Conservation (phyloP, 208 protist species). For the Leishmania braziliensis region DNA sequence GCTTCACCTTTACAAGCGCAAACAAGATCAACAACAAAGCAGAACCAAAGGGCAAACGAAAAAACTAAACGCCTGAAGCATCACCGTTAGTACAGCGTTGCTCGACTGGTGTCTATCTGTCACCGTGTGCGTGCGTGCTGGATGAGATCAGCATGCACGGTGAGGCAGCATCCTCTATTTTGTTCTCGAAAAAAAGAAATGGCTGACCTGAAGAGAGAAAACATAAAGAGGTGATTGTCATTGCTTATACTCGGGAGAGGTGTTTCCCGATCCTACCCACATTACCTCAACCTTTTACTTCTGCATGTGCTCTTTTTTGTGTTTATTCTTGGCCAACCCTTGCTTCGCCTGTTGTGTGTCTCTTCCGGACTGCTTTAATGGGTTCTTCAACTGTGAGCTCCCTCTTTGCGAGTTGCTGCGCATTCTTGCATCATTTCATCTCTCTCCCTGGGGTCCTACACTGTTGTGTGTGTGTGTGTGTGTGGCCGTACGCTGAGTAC, state of each 20-base stretch:
- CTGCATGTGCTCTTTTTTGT: not conserved
- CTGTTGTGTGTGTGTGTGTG: not conserved
- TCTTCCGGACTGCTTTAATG: not conserved
- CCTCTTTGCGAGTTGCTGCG: not conserved
- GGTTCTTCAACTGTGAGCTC: not conserved
- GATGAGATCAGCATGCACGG: not conserved
- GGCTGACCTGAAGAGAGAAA: not conserved
- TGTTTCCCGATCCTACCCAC: not conserved
- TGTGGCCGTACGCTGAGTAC: not conserved
- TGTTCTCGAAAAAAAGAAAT: not conserved
- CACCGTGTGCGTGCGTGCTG: not conserved
- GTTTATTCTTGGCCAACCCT: not conserved
- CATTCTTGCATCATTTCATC: not conserved
- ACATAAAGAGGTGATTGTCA: not conserved
- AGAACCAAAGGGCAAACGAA: not conserved
- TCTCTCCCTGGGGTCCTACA: not conserved
- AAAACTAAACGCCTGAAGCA: not conserved
- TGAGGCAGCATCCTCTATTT: not conserved
- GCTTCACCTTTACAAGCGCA: not conserved
- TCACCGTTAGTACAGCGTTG: not conserved
- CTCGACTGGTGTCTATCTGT: not conserved
- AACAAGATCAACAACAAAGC: not conserved
- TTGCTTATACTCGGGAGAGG: not conserved
- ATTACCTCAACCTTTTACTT: slow-evolving; percentile 6
- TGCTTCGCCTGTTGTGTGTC: not conserved